Evolutionary conservation across 2,329 filamentous ascomycete genomes (phyloP).

Genomic region (Chaetomiaceae sp.): DNA sequence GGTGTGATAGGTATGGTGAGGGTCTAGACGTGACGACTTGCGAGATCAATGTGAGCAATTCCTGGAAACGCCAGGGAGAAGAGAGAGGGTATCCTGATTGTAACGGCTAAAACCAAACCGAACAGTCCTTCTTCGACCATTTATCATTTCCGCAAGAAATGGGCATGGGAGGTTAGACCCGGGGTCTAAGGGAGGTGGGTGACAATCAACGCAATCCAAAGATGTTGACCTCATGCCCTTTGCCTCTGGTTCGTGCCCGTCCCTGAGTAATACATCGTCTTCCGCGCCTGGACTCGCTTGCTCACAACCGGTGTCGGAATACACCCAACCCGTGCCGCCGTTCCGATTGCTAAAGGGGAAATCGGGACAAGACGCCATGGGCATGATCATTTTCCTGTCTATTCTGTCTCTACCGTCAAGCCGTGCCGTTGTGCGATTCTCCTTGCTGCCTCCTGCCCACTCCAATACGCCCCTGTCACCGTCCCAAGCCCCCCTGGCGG

Average conservation of each 20-base stretch:
- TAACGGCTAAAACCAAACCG: not conserved
- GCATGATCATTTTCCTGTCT: not conserved
- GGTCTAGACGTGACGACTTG: too few species aligned
- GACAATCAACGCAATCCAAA: not conserved
- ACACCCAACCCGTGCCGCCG: not conserved
- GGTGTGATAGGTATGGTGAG: too few species aligned
- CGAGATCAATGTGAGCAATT: too few species aligned
- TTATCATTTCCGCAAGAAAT: too few species aligned
- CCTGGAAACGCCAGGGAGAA: not conserved
- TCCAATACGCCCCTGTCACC: not conserved
- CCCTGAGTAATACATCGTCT: too few species aligned
- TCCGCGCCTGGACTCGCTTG: too few species aligned
- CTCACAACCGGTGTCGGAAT: not conserved
- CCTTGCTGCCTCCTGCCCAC: not conserved
- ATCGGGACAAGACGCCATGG: not conserved
- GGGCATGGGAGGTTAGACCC: too few species aligned
- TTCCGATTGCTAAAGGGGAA: not conserved
- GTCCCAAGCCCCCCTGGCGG: conserved; percentile 50
- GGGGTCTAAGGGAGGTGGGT: not conserved
- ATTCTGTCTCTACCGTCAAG: not conserved
- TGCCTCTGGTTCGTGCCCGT: too few species aligned
- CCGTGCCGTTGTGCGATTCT: too few species aligned
- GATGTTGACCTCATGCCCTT: too few species aligned
- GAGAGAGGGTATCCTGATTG: not conserved
- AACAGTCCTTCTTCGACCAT: too few species aligned